Evolutionary conservation across 306 rosid species (phyloP).

Genomic region (Datisca glomerata): DNA sequence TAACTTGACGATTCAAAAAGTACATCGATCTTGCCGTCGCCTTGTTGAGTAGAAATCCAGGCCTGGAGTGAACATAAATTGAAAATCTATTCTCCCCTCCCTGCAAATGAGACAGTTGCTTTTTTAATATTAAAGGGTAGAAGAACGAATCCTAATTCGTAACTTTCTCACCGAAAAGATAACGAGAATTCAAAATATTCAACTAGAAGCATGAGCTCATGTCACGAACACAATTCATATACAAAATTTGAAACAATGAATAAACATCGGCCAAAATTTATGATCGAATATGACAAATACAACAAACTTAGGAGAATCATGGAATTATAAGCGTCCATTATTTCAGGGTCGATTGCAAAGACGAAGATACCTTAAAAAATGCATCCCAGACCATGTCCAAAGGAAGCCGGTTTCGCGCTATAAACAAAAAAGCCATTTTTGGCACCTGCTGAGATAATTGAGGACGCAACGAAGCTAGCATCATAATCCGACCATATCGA

Average conservation of each 20-base stretch:
- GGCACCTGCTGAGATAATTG: constrained; percentile 33
- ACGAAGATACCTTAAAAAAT: constrained; percentile 50
- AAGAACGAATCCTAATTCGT: no score
- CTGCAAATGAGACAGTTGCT: no score
- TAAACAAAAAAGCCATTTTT: constrained; percentile 85
- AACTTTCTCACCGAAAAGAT: no score
- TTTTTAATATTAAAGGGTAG: no score
- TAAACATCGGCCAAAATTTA: background rate
- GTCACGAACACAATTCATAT: background rate
- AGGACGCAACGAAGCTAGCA: constrained; percentile 42
- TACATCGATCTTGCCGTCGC: constrained; percentile 67
- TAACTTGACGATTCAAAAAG: constrained; percentile 90
- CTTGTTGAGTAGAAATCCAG: constrained; percentile 78
- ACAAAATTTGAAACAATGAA: background rate
- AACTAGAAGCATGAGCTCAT: no score
- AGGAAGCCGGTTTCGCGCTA: constrained; percentile 84
- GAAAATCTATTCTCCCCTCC: constrained; percentile 70
- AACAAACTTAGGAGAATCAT: background rate
- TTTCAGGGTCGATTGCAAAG: no score
- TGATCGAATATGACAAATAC: constrained; percentile 1
- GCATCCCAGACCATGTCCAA: constrained; percentile 84
- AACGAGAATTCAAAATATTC: no score
- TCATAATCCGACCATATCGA: constrained; percentile 47
- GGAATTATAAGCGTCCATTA: no score
- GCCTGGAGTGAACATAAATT: constrained; percentile 81